phyloP scores from a whole-genome alignment of 2,329 filamentous ascomycete genomes.

The Aspergillus transmontanensis region DNA sequence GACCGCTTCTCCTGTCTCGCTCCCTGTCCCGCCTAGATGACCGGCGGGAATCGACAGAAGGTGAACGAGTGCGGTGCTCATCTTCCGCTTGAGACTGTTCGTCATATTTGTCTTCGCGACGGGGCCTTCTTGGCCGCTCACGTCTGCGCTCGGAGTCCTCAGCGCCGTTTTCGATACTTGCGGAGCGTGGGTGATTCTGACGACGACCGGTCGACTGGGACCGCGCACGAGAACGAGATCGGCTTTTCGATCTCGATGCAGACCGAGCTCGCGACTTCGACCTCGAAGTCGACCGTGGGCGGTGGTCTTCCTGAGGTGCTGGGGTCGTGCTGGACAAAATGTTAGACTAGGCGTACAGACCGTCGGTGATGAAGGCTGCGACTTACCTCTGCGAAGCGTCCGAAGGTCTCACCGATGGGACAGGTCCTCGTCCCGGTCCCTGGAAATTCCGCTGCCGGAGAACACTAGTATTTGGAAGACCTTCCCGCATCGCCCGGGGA shows the following conservation, averaged over 20 bases:
- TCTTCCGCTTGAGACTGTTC: slow-evolving; percentile 38
- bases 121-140: slow-evolving; percentile 30
- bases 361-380: not conserved
- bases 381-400: slow-evolving; percentile 36
- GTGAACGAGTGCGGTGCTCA: slow-evolving; percentile 64
- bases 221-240: slow-evolving; percentile 43
- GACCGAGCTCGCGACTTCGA: slow-evolving; percentile 28
- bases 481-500: slow-evolving; percentile 91
- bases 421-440: slow-evolving; percentile 33
- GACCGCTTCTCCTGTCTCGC: slow-evolving; percentile 48
- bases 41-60: slow-evolving; percentile 62
- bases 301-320: slow-evolving; percentile 40
- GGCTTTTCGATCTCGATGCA: slow-evolving; percentile 31
- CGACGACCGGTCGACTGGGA: slow-evolving; percentile 52
- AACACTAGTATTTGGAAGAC: slow-evolving; percentile 78
- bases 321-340: slow-evolving; percentile 24
- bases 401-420: slow-evolving; percentile 21
- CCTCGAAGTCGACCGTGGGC: slow-evolving; percentile 32
- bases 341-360: slow-evolving; percentile 12
- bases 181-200: slow-evolving; percentile 56
- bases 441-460: slow-evolving; percentile 61
- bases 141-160: slow-evolving; percentile 37
- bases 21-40: slow-evolving; percentile 58
- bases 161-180: slow-evolving; percentile 32
- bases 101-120: slow-evolving; percentile 49